phyloP scores from a whole-genome alignment of 441 rosid species.

The Eugenia klotzschiana region DNA sequence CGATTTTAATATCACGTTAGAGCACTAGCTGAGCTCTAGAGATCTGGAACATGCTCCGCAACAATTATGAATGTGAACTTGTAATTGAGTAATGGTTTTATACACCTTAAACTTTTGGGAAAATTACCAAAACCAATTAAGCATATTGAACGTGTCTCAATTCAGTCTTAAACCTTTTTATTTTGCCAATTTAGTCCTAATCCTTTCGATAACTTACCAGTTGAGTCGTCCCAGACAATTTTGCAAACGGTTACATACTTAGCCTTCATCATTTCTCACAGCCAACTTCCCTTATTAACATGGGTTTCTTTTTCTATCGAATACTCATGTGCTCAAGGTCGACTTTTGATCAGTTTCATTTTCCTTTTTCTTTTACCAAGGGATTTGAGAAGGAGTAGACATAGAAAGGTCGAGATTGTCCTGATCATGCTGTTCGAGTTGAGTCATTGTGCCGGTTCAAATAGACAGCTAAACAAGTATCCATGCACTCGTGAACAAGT shows the following conservation, averaged over 20 bases:
- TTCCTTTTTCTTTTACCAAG: neutral
- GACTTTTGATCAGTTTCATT: neutral
- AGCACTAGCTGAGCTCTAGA: neutral
- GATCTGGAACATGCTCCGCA: neutral
- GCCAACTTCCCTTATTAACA: neutral
- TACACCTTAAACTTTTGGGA: neutral
- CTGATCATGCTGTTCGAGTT: neutral
- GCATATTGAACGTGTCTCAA: no score
- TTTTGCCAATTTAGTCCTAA: no score
- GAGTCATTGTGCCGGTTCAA: neutral
- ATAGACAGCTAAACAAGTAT: neutral
- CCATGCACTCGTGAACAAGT: neutral
- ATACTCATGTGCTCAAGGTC: neutral
- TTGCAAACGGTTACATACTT: no score
- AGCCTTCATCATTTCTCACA: neutral
- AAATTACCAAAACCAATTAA: no score
- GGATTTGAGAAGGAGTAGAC: neutral
- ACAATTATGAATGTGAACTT: no score
- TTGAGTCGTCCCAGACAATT: no score
- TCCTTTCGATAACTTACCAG: no score
- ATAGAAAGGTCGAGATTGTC: neutral
- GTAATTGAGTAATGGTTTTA: neutral
- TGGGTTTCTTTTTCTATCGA: neutral
- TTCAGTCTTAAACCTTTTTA: no score
- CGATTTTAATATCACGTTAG: neutral